Evolutionary conservation across 495 filamentous ascomycete genomes (phyloP).

Genomic region (Xylaria acuta): DNA sequence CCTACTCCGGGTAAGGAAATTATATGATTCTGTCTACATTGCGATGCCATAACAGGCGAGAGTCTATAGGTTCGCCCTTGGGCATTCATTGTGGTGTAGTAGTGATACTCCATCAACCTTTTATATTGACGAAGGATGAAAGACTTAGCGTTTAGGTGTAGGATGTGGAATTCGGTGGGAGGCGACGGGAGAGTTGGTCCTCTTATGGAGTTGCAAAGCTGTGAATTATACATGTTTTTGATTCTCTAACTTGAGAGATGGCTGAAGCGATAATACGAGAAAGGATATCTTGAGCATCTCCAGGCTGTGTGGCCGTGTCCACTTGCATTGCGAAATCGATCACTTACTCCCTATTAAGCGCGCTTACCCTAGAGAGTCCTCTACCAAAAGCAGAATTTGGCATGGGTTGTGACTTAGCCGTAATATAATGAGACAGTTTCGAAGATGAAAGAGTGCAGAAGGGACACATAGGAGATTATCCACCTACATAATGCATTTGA

Average conservation of each 20-base stretch:
- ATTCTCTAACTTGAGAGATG: neutral
- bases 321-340: neutral
- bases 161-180: too few species aligned
- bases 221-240: too few species aligned
- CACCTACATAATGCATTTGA: neutral
- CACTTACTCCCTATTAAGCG: neutral
- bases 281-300: neutral
- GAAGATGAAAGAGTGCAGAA: neutral
- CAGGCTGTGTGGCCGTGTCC: too few species aligned
- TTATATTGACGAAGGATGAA: too few species aligned
- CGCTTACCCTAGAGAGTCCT: neutral
- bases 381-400: neutral
- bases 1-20: too few species aligned
- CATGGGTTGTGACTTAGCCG: neutral
- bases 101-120: too few species aligned
- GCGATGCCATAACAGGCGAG: too few species aligned
- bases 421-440: neutral
- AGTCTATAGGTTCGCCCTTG: too few species aligned
- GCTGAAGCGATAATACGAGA: neutral
- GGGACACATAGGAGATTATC: neutral
- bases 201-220: neutral
- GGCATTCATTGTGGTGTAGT: too few species aligned
- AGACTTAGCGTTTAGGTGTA: too few species aligned
- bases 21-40: too few species aligned
- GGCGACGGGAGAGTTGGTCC: neutral